A percentile compares a stretch with the other conserved stretches of the same genome.
Evolutionary conservation across 331 rosid genomes (phyloP).

Genomic region (Malus hybrid): DNA sequence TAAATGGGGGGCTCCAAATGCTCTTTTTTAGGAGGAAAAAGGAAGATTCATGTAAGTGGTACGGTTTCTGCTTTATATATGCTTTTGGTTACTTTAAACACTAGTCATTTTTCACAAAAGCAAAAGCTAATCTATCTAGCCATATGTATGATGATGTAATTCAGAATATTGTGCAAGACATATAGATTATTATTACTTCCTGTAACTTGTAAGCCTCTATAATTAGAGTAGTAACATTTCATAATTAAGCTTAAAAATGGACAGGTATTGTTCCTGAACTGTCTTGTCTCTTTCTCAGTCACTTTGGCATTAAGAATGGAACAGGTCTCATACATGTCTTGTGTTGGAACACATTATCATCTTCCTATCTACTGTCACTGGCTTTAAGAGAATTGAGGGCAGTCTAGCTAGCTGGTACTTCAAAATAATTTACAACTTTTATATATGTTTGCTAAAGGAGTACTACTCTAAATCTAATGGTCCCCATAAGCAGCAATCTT

Average conservation of each 20-base stretch:
- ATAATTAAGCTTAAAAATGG: neutral
- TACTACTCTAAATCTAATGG: neutral
- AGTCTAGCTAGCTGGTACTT: neutral
- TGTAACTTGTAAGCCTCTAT: neutral
- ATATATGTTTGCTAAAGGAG: neutral
- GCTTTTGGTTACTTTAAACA: conserved; percentile 11
- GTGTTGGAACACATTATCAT: conserved; percentile 7
- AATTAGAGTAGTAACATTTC: neutral
- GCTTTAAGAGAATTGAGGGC: neutral
- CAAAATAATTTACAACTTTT: neutral
- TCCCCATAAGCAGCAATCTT: conserved; percentile 9
- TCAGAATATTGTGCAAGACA: neutral
- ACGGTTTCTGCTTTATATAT: conserved; percentile 1
- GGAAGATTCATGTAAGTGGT: conserved; percentile 11
- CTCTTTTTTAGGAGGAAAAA: conserved; percentile 1
- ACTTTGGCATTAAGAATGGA: neutral
- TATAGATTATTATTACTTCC: neutral
- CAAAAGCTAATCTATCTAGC: neutral
- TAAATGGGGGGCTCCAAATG: neutral
- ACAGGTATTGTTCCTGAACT: too few species aligned
- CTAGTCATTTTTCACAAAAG: neutral
- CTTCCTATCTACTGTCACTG: conserved; percentile 5
- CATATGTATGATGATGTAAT: neutral
- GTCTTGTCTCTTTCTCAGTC: neutral
- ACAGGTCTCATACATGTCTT: conserved; percentile 23